Evolutionary conservation across 768 basidiomycete species (phyloP).

Genomic region (Multifurca ochricompacta): DNA sequence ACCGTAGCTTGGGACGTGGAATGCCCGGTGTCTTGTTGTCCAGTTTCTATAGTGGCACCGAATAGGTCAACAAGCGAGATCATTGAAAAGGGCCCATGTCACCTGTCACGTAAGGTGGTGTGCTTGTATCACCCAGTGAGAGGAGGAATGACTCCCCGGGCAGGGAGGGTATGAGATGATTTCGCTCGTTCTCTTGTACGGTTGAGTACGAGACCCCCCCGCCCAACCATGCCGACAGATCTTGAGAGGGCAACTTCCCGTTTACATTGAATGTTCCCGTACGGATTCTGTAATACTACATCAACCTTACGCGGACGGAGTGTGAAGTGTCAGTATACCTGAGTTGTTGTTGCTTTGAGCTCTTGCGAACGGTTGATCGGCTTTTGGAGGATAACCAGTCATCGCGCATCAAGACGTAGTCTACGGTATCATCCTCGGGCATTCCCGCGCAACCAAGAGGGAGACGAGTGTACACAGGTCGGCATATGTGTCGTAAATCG

Average conservation of each 20-base stretch:
- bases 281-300: conserved; percentile 41
- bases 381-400: conserved; percentile 43
- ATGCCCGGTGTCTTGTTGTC: not conserved
- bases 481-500: conserved; percentile 47
- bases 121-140: conserved; percentile 17
- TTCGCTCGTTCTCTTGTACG: not conserved
- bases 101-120: not conserved
- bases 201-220: conserved; percentile 6
- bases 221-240: conserved; percentile 60
- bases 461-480: conserved; percentile 45
- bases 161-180: conserved; percentile 22
- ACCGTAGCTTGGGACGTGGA: not conserved
- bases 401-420: conserved; percentile 51
- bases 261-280: conserved; percentile 84
- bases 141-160: conserved; percentile 24
- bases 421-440: conserved; percentile 51
- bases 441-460: conserved; percentile 55
- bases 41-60: not conserved
- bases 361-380: conserved; percentile 12
- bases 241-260: conserved; percentile 64
- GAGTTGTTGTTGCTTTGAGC: conserved; percentile 6
- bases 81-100: not conserved
- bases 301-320: not conserved
- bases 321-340: conserved; percentile 18
- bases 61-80: not conserved